Percentiles rank a stretch among this genome's conserved stretches.
Evolutionary conservation across 139 green algal species (phyloP).

Genomic region (Desmodesmus armatus): DNA sequence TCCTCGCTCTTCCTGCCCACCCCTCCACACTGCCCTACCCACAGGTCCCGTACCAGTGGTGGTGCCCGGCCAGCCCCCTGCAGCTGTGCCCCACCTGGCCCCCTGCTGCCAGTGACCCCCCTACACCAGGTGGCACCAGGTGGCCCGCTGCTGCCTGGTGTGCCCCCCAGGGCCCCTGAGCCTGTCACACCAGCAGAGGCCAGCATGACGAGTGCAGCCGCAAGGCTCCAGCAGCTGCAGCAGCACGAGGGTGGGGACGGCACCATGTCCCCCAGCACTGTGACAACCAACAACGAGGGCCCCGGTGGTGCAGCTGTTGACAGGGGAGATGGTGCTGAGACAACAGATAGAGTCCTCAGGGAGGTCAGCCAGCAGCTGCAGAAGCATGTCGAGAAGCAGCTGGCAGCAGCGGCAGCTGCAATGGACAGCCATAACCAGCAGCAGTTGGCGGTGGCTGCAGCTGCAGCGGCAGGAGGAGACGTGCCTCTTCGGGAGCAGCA

Average conservation of each 20-base stretch:
- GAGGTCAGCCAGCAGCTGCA: slow-evolving; percentile 41
- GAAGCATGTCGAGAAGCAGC: slow-evolving; percentile 16
- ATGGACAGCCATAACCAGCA: neutral
- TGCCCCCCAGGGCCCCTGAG: slow-evolving; percentile 21
- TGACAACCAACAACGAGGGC: slow-evolving; percentile 16
- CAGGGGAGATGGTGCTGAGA: slow-evolving; percentile 16
- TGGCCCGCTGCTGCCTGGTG: neutral
- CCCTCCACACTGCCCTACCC: no score
- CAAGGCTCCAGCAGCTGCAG: slow-evolving; percentile 45
- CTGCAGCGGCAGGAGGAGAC: neutral
- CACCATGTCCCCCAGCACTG: slow-evolving; percentile 1
- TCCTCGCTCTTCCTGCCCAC: no score
- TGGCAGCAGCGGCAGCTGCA: slow-evolving; percentile 1
- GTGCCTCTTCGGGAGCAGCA: no score
- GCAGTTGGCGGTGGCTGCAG: neutral
- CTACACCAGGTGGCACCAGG: neutral
- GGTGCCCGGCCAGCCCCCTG: no score
- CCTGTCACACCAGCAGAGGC: slow-evolving; percentile 46
- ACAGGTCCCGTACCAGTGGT: no score
- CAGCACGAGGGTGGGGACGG: slow-evolving; percentile 33
- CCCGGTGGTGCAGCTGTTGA: slow-evolving; percentile 1
- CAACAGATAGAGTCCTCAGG: no score
- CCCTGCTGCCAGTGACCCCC: slow-evolving; percentile 30
- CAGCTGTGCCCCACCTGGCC: slow-evolving; percentile 15
- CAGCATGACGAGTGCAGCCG: slow-evolving; percentile 45